phyloP scores from a whole-genome alignment of 2,329 filamentous ascomycete genomes.

The Talaromyces funiculosus region DNA sequence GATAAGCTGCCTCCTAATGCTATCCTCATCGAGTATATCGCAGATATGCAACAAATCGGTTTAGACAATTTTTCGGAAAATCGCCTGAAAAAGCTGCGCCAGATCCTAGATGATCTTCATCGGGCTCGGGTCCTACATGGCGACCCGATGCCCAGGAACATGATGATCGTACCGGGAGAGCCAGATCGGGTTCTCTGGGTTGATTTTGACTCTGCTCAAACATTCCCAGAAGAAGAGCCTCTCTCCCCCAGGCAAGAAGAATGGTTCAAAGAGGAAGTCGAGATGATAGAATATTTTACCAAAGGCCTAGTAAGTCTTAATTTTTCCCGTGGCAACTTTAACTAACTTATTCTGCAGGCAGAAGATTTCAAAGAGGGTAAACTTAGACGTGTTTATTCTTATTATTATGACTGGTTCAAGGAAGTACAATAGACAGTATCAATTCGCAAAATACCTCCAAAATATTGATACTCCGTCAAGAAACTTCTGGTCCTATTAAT shows the following conservation, averaged over 20 bases:
- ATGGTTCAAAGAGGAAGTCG: slow-evolving; percentile 15
- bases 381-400: too few species aligned
- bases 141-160: slow-evolving; percentile 18
- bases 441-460: too few species aligned
- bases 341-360: too few species aligned
- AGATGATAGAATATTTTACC: slow-evolving; percentile 18
- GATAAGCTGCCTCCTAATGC: slow-evolving; percentile 17
- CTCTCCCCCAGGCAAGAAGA: not conserved
- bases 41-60: slow-evolving; percentile 12
- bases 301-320: slow-evolving; percentile 14
- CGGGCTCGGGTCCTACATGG: slow-evolving; percentile 15
- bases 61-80: slow-evolving; percentile 14
- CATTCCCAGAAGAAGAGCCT: slow-evolving; percentile 12
- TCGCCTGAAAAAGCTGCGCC: slow-evolving; percentile 3
- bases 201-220: slow-evolving; percentile 19
- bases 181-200: slow-evolving; percentile 18
- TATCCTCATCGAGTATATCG: slow-evolving; percentile 17
- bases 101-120: slow-evolving; percentile 15
- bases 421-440: too few species aligned
- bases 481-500: too few species aligned
- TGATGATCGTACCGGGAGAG: slow-evolving; percentile 14
- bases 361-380: too few species aligned
- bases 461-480: too few species aligned
- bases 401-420: too few species aligned
- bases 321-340: too few species aligned